Evolutionary conservation across 2,329 filamentous ascomycete genomes (phyloP).

Genomic region (Fragosphaeria purpurea): DNA sequence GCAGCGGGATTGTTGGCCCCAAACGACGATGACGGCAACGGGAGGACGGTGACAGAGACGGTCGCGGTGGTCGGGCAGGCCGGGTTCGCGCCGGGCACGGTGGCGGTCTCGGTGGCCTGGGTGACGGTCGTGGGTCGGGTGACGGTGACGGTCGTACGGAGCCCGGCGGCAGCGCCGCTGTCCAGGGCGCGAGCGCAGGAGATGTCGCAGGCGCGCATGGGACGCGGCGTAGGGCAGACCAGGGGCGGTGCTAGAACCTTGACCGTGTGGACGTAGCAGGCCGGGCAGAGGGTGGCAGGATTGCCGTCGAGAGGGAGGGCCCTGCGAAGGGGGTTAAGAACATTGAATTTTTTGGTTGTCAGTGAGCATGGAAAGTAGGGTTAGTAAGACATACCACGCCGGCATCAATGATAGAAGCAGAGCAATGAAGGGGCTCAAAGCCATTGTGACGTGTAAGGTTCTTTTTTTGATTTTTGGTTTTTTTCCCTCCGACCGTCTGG

Average conservation of each 20-base stretch:
- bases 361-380: neutral
- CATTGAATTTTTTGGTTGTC: no score
- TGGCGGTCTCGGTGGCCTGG: neutral
- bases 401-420: neutral
- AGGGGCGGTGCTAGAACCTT: neutral
- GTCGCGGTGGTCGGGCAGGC: constrained; percentile 1
- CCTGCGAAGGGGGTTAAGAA: no score
- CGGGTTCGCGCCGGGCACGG: neutral
- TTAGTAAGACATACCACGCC: neutral
- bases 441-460: no score
- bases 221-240: neutral
- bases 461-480: no score
- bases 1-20: neutral
- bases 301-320: no score
- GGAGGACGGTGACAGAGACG: neutral
- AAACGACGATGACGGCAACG: neutral
- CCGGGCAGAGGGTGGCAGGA: neutral
- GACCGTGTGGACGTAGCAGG: neutral
- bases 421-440: no score
- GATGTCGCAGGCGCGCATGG: neutral
- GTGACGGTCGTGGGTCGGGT: neutral
- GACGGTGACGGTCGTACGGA: neutral
- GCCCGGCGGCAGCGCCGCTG: neutral
- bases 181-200: neutral
- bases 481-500: no score